phyloP scores from a whole-genome alignment of 164 flowering plant genomes.

The Kalanchoe fedtschenkoi region DNA sequence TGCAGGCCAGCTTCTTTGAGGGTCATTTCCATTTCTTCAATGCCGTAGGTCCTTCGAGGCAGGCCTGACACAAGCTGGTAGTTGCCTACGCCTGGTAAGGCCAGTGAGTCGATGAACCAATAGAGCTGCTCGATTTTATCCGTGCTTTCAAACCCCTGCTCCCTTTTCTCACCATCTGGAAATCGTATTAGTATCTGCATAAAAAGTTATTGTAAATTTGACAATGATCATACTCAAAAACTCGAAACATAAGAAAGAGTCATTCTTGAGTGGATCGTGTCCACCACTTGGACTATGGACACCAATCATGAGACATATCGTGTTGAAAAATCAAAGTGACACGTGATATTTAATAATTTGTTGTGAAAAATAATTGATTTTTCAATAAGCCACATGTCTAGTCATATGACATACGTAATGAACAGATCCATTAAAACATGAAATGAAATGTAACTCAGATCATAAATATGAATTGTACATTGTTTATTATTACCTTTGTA shows the following conservation, averaged over 20 bases:
- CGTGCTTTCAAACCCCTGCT: slow-evolving; percentile 33
- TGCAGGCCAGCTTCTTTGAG: slow-evolving; percentile 59
- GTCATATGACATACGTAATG: too few relatives aligned
- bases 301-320: too few relatives aligned
- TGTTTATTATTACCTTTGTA: neutral
- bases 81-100: slow-evolving; percentile 34
- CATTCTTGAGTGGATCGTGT: too few relatives aligned
- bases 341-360: too few relatives aligned
- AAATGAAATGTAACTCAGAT: too few relatives aligned
- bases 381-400: too few relatives aligned
- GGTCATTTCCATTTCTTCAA: slow-evolving; percentile 44
- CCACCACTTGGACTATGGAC: too few relatives aligned
- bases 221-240: neutral
- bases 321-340: too few relatives aligned
- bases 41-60: slow-evolving; percentile 54
- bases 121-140: slow-evolving; percentile 50
- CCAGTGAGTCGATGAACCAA: slow-evolving; percentile 46
- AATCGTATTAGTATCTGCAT: slow-evolving; percentile 56
- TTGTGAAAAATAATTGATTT: too few relatives aligned
- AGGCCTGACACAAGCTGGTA: slow-evolving; percentile 60
- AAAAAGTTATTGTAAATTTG: neutral
- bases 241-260: too few relatives aligned
- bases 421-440: too few relatives aligned
- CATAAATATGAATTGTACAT: neutral
- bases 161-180: slow-evolving; percentile 63